Conservation (phyloP, 192 early-diverging fungal species). For the Chytriomyces confervae region DNA sequence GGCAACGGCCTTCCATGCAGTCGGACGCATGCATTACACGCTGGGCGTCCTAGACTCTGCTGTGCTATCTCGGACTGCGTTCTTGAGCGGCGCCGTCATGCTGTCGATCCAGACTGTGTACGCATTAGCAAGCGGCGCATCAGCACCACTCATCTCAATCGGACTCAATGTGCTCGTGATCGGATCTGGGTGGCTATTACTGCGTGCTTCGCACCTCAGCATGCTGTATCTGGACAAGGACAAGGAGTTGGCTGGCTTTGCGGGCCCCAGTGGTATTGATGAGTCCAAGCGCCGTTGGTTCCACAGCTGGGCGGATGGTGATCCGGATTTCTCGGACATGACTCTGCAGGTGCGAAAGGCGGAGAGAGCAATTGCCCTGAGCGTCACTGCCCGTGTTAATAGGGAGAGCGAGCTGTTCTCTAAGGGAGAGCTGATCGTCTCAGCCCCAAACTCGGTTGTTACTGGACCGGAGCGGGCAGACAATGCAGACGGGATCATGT, state of each 20-base stretch:
- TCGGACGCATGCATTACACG: conserved; percentile 1
- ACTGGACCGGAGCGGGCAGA: background rate
- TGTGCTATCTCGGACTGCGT: background rate
- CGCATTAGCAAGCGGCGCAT: background rate
- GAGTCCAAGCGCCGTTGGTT: background rate
- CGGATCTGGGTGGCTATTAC: background rate
- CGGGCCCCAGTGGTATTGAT: background rate
- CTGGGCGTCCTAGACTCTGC: conserved; percentile 1
- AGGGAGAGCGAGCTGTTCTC: background rate
- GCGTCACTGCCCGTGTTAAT: background rate
- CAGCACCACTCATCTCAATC: background rate
- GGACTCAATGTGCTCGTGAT: background rate
- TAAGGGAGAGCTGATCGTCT: background rate
- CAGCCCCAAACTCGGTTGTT: background rate
- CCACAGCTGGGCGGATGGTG: conserved; percentile 1
- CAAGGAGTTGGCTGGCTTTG: background rate
- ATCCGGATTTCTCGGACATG: conserved; percentile 12
- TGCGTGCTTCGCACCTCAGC: background rate
- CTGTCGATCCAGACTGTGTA: background rate
- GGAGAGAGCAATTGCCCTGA: conserved; percentile 1
- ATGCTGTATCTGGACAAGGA: background rate
- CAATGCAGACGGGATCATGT: background rate
- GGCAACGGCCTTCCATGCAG: background rate
- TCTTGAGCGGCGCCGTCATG: background rate
- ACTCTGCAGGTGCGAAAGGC: background rate